phyloP scores from a whole-genome alignment of 2,329 filamentous ascomycete genomes.

The Keithomyces neogunnii region DNA sequence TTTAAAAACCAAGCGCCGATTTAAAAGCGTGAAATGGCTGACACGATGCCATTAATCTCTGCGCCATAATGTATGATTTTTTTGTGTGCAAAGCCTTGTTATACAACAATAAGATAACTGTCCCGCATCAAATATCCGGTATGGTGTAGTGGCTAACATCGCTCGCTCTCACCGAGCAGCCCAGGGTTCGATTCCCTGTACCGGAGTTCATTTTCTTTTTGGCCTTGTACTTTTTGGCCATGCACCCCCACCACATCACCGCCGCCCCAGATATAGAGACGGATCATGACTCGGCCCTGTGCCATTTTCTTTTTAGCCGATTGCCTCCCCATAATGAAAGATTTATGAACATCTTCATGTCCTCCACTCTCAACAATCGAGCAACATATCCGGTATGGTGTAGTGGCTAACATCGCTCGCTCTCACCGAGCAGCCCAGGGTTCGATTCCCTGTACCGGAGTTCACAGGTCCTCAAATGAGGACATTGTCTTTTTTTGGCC shows the following conservation, averaged over 20 bases:
- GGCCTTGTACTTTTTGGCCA: background rate
- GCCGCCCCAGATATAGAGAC: no score
- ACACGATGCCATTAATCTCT: no score
- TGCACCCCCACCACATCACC: no score
- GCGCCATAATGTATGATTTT: no score
- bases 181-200: constrained; percentile 21
- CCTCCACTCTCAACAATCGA: background rate
- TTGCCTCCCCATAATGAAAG: no score
- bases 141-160: constrained; percentile 30
- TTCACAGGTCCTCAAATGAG: background rate
- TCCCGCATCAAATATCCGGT: constrained; percentile 13
- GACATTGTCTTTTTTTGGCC: background rate
- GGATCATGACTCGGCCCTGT: no score
- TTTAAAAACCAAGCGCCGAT: no score
- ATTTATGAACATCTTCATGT: background rate
- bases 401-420: constrained; percentile 29
- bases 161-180: constrained; percentile 22
- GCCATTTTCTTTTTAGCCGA: no score
- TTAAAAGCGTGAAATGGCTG: no score
- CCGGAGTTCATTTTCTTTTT: constrained; percentile 9
- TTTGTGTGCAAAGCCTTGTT: background rate
- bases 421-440: constrained; percentile 20
- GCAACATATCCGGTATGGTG: constrained; percentile 22
- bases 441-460: constrained; percentile 21
- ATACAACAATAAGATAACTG: background rate